Base-by-base conservation (phyloP, 176 grass and related monocot genomes). In the Oryza longistaminata region DNA sequence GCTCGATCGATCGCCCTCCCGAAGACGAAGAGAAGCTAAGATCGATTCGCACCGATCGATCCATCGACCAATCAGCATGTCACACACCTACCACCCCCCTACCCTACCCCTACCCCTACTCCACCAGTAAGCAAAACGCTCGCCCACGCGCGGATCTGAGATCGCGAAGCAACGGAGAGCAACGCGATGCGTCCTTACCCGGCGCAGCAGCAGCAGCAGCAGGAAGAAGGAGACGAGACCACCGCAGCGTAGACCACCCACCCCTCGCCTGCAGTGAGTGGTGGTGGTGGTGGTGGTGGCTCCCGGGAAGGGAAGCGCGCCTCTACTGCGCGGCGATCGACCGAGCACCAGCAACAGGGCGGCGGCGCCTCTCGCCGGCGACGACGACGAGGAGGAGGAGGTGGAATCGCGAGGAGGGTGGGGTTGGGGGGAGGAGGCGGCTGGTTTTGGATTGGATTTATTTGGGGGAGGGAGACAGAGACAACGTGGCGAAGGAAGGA, bases 101-200 rank as follows among this genome's bases (percentile, higher is more conserved):
- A 21, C 73, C 55, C 12, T 68, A 27, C 19, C 73, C 55, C 12
- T 68, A 27, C 19, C 7, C 70, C 34, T 42, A 80, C 44, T 15
- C 29, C 53, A 31, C 64, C 71, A 4, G n/a, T 31, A 31, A 31
- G 29, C 29, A 31, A 31, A 31, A 31, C 29, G 29, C 29, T 31
- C 29, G 29, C 29, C 29, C 29, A 31, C 29, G 29, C 29, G 29
- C 29, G 29, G 29, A 90, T 86, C 78, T 75, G 25, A 66, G 72
- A 43, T 29, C 50, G 5, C 13, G 19, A 64, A 5, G 31, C 48
- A 53, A 21, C 21, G 66, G 6, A 22, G 16, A 7, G 35, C 1
- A 15, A 22, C 5, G 2, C 2, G 14, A n/a, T 7, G 65, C 69
- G 27, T 16, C 46, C 6, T 77, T 69, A 90, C 88, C 88, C 72